Evolutionary conservation across 768 basidiomycete genomes (phyloP).

Genomic region (Phaeotremella fagi): DNA sequence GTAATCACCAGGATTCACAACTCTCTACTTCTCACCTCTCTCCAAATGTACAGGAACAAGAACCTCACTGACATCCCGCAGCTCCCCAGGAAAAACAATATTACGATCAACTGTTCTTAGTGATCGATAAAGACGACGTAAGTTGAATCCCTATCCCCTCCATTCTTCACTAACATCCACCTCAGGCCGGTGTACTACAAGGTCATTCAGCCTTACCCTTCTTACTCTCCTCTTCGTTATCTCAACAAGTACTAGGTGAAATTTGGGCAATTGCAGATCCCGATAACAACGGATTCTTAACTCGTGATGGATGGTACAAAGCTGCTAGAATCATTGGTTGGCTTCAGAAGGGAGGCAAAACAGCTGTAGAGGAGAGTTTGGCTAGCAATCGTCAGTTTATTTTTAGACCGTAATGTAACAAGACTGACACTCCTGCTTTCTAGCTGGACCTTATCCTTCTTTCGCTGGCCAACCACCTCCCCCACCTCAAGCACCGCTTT

Average conservation of each 20-base stretch:
- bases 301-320: conserved; percentile 77
- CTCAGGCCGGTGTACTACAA: conserved; percentile 48
- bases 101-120: conserved; percentile 42
- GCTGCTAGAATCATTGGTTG: conserved; percentile 88
- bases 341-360: conserved; percentile 75
- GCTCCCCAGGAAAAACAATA: conserved; percentile 44
- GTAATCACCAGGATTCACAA: background rate
- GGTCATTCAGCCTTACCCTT: conserved; percentile 86
- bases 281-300: conserved; percentile 87
- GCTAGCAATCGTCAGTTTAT: conserved; percentile 65
- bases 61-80: conserved; percentile 6
- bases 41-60: background rate
- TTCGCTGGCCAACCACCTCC: conserved; percentile 63
- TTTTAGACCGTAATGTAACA: no score
- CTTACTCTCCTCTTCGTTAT: conserved; percentile 76
- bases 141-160: conserved; percentile 1
- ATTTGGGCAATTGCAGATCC: conserved; percentile 91
- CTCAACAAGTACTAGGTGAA: conserved; percentile 74
- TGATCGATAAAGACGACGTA: conserved; percentile 45
- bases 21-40: background rate
- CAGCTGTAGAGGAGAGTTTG: conserved; percentile 57
- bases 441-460: conserved; percentile 77
- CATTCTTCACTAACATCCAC: background rate
- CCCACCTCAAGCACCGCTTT: conserved; percentile 50
- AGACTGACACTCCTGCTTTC: background rate